Evolutionary conservation across 1,284 basidiomycete genomes (phyloP), one percentile per base, ranked within the genome.

Genomic region (Bondarzewia mesenterica): DNA sequence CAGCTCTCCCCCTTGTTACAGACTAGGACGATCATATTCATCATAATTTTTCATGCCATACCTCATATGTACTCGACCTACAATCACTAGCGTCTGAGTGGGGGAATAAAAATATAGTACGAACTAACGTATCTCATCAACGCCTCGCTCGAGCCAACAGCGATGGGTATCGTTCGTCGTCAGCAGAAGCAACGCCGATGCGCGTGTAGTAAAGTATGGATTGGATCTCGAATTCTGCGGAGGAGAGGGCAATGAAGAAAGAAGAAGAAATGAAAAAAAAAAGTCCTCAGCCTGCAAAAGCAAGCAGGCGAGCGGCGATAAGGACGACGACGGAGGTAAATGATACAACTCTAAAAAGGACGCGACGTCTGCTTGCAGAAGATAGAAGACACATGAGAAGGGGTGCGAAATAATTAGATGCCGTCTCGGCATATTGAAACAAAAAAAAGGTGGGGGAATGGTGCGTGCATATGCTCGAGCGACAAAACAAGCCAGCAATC

Each of bases 71-170:
- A n/a, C 29, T 32, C 29, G 29, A 12, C 10, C n/a, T n/a, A 23
- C 43, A 53, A 50, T 52, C 41, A 51, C 53, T 27, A 36, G 26
- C 45, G 42, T 20, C 23, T 44, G 29, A 43, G 43, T 48, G 39
- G 45, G 47, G 42, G 39, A 40, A 54, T 51, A 47, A 42, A 49
- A 48, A 48, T 55, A 48, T 49, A 47, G 46, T 40, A 54, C 50
- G 52, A 52, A 54, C 53, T 18, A 47, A 40, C 20, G 20, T 15
- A 41, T 40, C 38, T 26, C 26, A 48, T 16, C n/a, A 40, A 25
- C 41, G 15, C 47, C 37, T 12, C n/a, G 14, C n/a, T 27, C 41
- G 41, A 12, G 21, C 25, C 18, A 22, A 26, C 20, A 29, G 12
- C 45, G 16, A 40, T 39, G 54, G 46, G 50, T 44, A 42, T 36